Base-by-base conservation (phyloP, 352 stramenopile genomes). In the Phytophthora litchii region DNA sequence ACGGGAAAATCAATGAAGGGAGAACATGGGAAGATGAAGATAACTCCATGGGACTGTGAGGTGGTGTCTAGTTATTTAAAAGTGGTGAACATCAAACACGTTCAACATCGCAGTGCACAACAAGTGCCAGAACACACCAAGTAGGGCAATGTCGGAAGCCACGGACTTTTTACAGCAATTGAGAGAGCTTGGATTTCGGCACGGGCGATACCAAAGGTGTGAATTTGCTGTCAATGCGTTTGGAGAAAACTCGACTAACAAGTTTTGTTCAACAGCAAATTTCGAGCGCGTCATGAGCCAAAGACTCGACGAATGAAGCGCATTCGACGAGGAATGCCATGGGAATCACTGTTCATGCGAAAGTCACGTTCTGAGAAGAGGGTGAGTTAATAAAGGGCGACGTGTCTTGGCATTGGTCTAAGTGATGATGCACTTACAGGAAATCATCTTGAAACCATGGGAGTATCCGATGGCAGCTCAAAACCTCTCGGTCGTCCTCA, bases 301-400 rank as follows among this genome's bases (percentile, higher is more conserved):
- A 87, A 86, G 49, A 83, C 77, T 19, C 66, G 62, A 12, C 57
- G 45, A 14, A 50, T 62, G 6, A 78, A 76, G 51, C 58, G 46
- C 7, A 57, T 87, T 20, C 54, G 35, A 0, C 74, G 63, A 17
- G 29, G 35, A 6, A 19, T 62, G 32, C 63, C 78, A 1, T 93
- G 81, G 81, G 81, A 93, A 43, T 91, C 84, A 36, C 62, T 89
- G 25, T 91, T 93, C 51, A 88, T 93, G 84, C 78, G 84, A 35
- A 93, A 91, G 51, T 89, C 81, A 4, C 54, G 62, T 3, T 43
- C 50, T 20, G 84, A 93, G 60, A 88, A 88, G 45, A 72, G 72
- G 40, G 84, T 91, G 34, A n/a, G 68, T 55, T 52, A 10, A 19
- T 25, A n/a, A 7, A 16, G 11, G 16, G 31, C 16, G 17, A 52